These are phyloP conservation scores for Aaosphaeria arxii DNA, from an alignment of 2,329 filamentous ascomycete genomes.

Conservation along the genomic window DNA sequence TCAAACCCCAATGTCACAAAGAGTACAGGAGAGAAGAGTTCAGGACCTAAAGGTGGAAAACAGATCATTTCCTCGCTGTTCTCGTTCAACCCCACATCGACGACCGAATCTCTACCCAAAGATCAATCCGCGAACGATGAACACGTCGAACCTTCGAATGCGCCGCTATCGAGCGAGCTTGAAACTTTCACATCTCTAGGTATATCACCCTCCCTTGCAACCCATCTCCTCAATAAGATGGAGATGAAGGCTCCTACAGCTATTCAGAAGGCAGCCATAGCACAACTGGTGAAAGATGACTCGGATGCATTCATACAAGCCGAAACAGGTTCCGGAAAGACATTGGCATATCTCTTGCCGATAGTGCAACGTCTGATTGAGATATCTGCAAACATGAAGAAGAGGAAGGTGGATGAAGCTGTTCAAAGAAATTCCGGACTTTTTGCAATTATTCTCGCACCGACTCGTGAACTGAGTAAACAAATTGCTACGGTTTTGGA, in stretches of 20 bases:
- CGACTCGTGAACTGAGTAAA: conserved; percentile 89
- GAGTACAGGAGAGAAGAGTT: conserved; percentile 33
- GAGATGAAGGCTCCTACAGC: conserved; percentile 86
- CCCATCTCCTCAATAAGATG: conserved; percentile 81
- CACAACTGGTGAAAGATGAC: conserved; percentile 74
- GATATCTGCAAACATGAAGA: conserved; percentile 57
- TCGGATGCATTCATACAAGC: conserved; percentile 95
- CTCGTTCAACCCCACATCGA: conserved; percentile 78
- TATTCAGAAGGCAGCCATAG: conserved; percentile 87
- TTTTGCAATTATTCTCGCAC: conserved; percentile 91
- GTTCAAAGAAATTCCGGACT: conserved; percentile 83
- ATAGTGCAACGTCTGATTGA: conserved; percentile 85
- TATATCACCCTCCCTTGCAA: conserved; percentile 74
- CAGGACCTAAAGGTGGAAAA: conserved; percentile 40
- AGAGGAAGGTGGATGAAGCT: conserved; percentile 38
- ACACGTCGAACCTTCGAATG: conserved; percentile 77
- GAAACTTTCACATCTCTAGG: conserved; percentile 85
- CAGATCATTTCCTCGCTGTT: conserved; percentile 89
- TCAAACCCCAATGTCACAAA: conserved; percentile 21
- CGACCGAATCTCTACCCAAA: conserved; percentile 56
- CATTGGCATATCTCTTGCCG: conserved; percentile 89
- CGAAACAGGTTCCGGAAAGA: conserved; percentile 96
- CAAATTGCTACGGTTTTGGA: conserved; percentile 89
- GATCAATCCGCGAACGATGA: conserved; percentile 39
- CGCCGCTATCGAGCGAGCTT: conserved; percentile 77